phyloP scores from a whole-genome alignment of 768 basidiomycete species.

The Termitomyces titanicus region DNA sequence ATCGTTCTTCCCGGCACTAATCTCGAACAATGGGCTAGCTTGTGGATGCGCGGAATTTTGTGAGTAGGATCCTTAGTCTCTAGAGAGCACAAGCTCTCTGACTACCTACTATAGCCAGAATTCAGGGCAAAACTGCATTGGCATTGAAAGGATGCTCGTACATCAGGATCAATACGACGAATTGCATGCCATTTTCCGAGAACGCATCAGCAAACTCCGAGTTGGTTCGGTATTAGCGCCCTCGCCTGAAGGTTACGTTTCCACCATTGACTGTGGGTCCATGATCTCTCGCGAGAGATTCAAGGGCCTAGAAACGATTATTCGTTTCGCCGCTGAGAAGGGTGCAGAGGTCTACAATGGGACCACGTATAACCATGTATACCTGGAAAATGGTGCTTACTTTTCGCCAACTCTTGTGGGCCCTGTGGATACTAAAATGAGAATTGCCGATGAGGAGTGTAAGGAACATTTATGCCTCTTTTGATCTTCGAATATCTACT shows the following conservation, averaged over 20 bases:
- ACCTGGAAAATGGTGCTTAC: constrained; percentile 71
- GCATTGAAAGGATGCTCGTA: constrained; percentile 90
- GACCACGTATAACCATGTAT: constrained; percentile 56
- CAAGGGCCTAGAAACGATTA: constrained; percentile 60
- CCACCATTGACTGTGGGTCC: constrained; percentile 79
- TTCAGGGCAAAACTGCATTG: constrained; percentile 95
- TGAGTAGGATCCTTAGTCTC: constrained; percentile 36
- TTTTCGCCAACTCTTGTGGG: constrained; percentile 88
- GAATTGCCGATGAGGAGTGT: constrained; percentile 81
- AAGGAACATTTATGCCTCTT: constrained; percentile 25
- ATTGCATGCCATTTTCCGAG: constrained; percentile 60
- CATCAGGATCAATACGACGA: constrained; percentile 75
- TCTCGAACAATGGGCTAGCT: constrained; percentile 70
- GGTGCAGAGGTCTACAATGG: constrained; percentile 74
- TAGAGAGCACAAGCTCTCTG: background rate
- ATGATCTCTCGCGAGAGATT: constrained; percentile 83
- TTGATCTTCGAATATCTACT: background rate
- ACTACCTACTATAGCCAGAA: constrained; percentile 61
- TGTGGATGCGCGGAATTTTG: constrained; percentile 93
- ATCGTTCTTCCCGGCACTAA: constrained; percentile 87
- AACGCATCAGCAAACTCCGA: constrained; percentile 69
- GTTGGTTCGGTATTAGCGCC: constrained; percentile 71
- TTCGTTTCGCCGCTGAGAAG: constrained; percentile 59
- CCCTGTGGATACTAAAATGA: constrained; percentile 65
- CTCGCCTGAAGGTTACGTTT: constrained; percentile 63